phyloP scores from a whole-genome alignment of 2,329 filamentous ascomycete species.

The Tothia fuscella region DNA sequence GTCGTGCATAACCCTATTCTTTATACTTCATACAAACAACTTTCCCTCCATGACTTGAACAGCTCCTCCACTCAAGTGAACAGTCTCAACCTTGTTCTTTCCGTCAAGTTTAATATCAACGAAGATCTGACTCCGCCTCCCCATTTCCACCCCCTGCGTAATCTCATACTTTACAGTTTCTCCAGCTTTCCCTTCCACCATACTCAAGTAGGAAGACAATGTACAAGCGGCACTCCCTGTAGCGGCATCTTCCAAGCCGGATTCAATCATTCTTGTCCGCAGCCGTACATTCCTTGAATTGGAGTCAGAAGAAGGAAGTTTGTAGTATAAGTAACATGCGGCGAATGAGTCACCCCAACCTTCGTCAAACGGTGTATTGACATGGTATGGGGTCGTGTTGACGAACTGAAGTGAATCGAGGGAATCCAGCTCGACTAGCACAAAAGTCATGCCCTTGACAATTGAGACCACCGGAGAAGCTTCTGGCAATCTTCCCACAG shows the following conservation, averaged over 20 bases:
- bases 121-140: constrained; percentile 36
- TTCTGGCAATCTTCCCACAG: constrained; percentile 16
- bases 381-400: constrained; percentile 21
- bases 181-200: constrained; percentile 25
- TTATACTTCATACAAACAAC: constrained; percentile 7
- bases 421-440: constrained; percentile 49
- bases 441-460: constrained; percentile 63
- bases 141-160: constrained; percentile 41
- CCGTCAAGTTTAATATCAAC: constrained; percentile 32
- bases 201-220: constrained; percentile 32
- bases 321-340: constrained; percentile 48
- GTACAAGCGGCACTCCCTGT: constrained; percentile 40
- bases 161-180: constrained; percentile 29
- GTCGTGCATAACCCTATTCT: no score
- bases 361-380: constrained; percentile 25
- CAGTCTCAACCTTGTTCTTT: constrained; percentile 24
- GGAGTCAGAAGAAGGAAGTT: constrained; percentile 20
- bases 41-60: constrained; percentile 32
- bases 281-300: constrained; percentile 29
- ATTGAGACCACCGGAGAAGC: constrained; percentile 34
- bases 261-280: constrained; percentile 48
- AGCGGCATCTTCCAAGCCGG: constrained; percentile 33
- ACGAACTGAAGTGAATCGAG: constrained; percentile 44
- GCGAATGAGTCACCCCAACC: constrained; percentile 44
- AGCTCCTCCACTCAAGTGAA: constrained; percentile 32